Evolutionary conservation across 805 yeast species (phyloP), one percentile per base, ranked within the genome.

Genomic region (Yarrowia keelungensis): DNA sequence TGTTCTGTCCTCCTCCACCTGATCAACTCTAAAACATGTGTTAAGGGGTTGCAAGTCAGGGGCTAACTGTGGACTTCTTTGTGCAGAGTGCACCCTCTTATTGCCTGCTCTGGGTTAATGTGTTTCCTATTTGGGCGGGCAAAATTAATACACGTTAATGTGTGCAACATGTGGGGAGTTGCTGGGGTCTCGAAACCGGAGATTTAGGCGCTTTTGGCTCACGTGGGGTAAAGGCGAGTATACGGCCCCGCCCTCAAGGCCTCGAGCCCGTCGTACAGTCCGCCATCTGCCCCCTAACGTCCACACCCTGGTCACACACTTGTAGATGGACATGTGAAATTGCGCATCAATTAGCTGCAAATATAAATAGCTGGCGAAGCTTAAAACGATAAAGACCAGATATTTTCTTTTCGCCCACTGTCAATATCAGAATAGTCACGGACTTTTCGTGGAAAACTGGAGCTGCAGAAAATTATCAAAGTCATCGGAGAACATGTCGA

Each of bases 31-130:
- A 59, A 59, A 59, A 59, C 65, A 59, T 59, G 51, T 59, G 65
- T 45, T 59, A 59, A 59, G 65, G 65, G 65, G 65, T 45, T 45
- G 51, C 41, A 56, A 56, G 65, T 59, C 65, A 59, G 65, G 65
- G 65, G 65, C 50, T 42, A 39, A 43, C 50, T 58, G 50, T 42
- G 49, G 36, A 22, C 59, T 36, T 53, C 59, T 53, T 53, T 53
- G 59, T 53, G 35, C 43, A 19, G 26, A 19, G 42, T 36, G 58
- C 58, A 36, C 32, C 42, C n/a, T 53, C 56, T 51, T 51, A 51
- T 51, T 53, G 35, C 45, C 59, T 53, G 45, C 59, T 53, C 59
- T 53, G 59, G 59, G 59, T 53, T 38, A 53, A 53, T 53, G 59
- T 53, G 42, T 39, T 53, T 38, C 59, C 59, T 15, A 9, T 19